phyloP scores from a whole-genome alignment of 805 yeast species.

The Hanseniaspora occidentalis region DNA sequence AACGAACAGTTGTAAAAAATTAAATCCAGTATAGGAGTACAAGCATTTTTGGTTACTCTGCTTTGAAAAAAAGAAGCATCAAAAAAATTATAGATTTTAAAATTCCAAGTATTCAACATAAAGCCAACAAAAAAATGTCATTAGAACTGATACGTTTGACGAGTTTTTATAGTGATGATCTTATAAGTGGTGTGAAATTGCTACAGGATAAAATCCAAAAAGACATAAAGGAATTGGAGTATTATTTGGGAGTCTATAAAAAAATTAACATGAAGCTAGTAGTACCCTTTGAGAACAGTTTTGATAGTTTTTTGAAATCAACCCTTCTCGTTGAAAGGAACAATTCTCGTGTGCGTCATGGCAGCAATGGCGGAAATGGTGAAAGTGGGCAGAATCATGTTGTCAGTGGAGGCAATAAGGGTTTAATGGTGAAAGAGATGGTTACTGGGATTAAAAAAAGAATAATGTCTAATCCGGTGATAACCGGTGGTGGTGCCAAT shows the following conservation, averaged over 20 bases:
- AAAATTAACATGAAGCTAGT: too few species aligned
- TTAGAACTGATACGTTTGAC: neutral
- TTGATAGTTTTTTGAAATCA: too few species aligned
- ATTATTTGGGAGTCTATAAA: neutral
- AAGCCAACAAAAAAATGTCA: neutral
- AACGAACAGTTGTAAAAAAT: too few species aligned
- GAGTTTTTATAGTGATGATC: neutral
- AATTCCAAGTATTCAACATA: too few species aligned
- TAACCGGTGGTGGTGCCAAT: neutral
- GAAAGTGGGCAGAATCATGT: neutral
- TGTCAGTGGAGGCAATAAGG: neutral
- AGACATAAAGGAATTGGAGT: neutral
- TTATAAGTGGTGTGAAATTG: neutral
- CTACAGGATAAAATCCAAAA: neutral
- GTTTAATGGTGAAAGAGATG: neutral
- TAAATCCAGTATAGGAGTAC: too few species aligned
- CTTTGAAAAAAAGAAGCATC: too few species aligned
- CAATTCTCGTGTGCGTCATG: too few species aligned
- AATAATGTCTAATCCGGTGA: neutral
- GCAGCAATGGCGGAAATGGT: neutral
- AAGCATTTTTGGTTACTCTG: too few species aligned
- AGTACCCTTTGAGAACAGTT: neutral
- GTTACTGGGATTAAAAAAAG: neutral
- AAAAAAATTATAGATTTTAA: too few species aligned
- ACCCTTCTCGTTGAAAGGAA: too few species aligned